Evolutionary conservation across 108 stramenopile genomes (phyloP).

Genomic region (Fragilaria radians): DNA sequence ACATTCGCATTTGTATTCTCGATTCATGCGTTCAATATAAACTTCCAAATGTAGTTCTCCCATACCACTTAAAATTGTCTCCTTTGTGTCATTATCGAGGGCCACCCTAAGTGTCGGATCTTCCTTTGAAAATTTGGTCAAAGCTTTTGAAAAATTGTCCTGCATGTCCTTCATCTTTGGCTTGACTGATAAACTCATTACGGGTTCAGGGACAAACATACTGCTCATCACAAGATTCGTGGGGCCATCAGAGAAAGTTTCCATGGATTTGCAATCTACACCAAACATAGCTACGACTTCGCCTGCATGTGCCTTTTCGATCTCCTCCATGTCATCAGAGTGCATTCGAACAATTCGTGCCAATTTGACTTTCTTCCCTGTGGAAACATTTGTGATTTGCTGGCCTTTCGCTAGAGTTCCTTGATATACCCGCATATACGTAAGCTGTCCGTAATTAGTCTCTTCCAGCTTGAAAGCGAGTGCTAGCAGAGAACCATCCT

Average conservation of each 20-base stretch:
- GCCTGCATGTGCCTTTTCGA: slow-evolving; percentile 89
- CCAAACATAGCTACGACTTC: slow-evolving; percentile 99
- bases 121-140: slow-evolving; percentile 95
- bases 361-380: slow-evolving; percentile 88
- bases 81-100: slow-evolving; percentile 90
- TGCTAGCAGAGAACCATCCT: slow-evolving; percentile 83
- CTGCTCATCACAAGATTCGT: slow-evolving; percentile 84
- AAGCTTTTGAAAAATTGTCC: slow-evolving; percentile 90
- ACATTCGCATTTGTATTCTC: slow-evolving; percentile 94
- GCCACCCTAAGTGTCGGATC: slow-evolving; percentile 96
- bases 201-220: slow-evolving; percentile 99
- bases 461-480: slow-evolving; percentile 99
- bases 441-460: slow-evolving; percentile 95
- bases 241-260: slow-evolving; percentile 93
- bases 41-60: slow-evolving; percentile 99
- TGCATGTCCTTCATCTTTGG: slow-evolving; percentile 79
- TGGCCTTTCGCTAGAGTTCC: slow-evolving; percentile 89
- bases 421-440: slow-evolving; percentile 98
- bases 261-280: slow-evolving; percentile 96
- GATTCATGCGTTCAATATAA: slow-evolving; percentile 97
- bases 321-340: slow-evolving; percentile 98
- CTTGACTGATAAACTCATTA: slow-evolving; percentile 95
- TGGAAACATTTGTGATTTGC: slow-evolving; percentile 74
- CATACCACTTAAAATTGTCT: slow-evolving; percentile 99
- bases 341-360: slow-evolving; percentile 98